Percentiles rank a stretch among this genome's conserved stretches.
These are phyloP conservation scores for Plasmodium fragile DNA, from an alignment of 169 alveolate genomes.

Conservation along the genomic window DNA sequence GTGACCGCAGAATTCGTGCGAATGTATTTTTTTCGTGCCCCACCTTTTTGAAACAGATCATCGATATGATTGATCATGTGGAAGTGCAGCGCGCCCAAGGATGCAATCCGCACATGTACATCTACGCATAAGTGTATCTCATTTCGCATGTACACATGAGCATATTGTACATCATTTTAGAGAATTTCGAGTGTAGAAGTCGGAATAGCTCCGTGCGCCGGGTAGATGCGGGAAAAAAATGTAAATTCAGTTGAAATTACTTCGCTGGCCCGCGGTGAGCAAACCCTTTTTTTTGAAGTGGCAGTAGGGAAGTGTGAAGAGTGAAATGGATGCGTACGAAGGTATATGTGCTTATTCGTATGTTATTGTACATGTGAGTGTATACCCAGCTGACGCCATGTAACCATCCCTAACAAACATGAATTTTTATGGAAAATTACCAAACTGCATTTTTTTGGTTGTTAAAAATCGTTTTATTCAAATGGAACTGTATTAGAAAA, in stretches of 20 bases:
- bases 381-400: not conserved
- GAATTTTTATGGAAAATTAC: conserved; percentile 70
- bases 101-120: not conserved
- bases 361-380: not conserved
- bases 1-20: not conserved
- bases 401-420: not conserved
- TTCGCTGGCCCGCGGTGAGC: not conserved
- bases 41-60: not conserved
- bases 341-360: conserved; percentile 20
- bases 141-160: not conserved
- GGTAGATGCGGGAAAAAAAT: not conserved
- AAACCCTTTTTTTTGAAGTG: not conserved
- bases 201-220: not conserved
- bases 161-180: not conserved
- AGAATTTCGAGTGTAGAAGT: not conserved
- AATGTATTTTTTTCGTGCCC: not conserved
- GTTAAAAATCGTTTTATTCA: conserved; percentile 28
- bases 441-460: conserved; percentile 38
- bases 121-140: not conserved
- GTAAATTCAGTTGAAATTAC: not conserved
- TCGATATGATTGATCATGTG: not conserved
- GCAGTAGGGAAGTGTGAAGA: not conserved
- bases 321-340: not conserved
- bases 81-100: not conserved
- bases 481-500: conserved; percentile 14